Evolutionary conservation across 306 rosid species (phyloP), one percentile per base, ranked within the genome.

Genomic region (Lathyrus tuberosus): DNA sequence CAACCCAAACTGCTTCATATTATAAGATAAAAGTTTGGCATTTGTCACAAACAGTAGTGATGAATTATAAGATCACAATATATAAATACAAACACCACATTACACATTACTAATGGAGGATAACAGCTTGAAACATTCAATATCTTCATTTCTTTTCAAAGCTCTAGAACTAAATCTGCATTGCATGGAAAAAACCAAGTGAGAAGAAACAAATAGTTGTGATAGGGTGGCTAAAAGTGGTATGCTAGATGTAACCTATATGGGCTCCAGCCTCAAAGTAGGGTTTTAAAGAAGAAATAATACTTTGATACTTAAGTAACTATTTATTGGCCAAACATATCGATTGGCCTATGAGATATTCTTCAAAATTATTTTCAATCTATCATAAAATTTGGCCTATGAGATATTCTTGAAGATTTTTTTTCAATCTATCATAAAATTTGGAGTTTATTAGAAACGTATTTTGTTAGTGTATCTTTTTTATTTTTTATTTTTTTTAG

Each of bases 121-220:
- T 43, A 43, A 16, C 62, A 70, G 17, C 67, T 42, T 63, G 38
- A 69, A 72, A 48, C 71, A 68, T 61, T 57, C 46, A 62, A 46
- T 26, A 80, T 81, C 81, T 76, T 80, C 71, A 69, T 57, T 56
- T 48, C 76, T 63, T 65, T 67, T 86, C 83, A 91, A 71, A 88
- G 93, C 96, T 91, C 96, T 86, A 91, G 73, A 73, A 91, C 93
- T 31, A 88, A 83, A 75, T 88, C 97, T 91, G 63, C 85, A 75
- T 49, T 22, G 75, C 65, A 75, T 69, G 80, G 8, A 62, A 61
- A 33, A 48, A 66, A 64, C 8, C 35, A 31, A 68, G 47, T 82
- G 47, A 40, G 51, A 62, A 62, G 51, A 62, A 62, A 41, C 68
- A 62, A 62, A 62, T 41, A 38, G 3, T 35, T 17, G 10, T 11